phyloP scores from a whole-genome alignment of 1,284 basidiomycete genomes.

The Xanthoconium separans region DNA sequence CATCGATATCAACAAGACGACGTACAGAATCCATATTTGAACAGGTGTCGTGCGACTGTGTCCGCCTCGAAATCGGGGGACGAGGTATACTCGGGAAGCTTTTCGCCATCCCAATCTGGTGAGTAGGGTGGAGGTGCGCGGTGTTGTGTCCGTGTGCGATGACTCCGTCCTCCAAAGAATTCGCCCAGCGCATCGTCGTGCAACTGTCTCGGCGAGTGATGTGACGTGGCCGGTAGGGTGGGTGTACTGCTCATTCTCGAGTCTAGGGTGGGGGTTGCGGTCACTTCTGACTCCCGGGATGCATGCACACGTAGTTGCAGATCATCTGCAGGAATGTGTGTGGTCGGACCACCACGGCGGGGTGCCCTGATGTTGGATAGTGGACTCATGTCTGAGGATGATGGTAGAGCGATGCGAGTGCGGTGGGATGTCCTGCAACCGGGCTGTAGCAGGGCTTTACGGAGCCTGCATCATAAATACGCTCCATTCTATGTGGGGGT shows the following conservation, averaged over 20 bases:
- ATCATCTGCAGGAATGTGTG: slow-evolving; percentile 15
- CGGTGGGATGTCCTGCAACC: slow-evolving; percentile 15
- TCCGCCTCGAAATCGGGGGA: slow-evolving; percentile 18
- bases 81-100: slow-evolving; percentile 27
- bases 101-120: slow-evolving; percentile 32
- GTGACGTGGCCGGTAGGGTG: slow-evolving; percentile 23
- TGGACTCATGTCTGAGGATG: slow-evolving; percentile 14
- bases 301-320: slow-evolving; percentile 22
- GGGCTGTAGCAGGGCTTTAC: slow-evolving; percentile 1
- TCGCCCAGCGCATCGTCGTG: slow-evolving; percentile 31
- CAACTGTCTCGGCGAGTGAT: slow-evolving; percentile 29
- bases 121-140: slow-evolving; percentile 30
- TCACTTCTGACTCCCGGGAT: slow-evolving; percentile 26
- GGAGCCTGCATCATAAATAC: slow-evolving; percentile 23
- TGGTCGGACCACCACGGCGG: not conserved
- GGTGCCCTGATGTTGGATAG: slow-evolving; percentile 8
- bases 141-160: slow-evolving; percentile 24
- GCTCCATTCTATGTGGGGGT: slow-evolving; percentile 7
- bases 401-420: not conserved
- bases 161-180: slow-evolving; percentile 30
- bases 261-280: slow-evolving; percentile 14
- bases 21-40: slow-evolving; percentile 33
- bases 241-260: slow-evolving; percentile 18
- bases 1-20: not conserved
- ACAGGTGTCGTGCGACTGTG: slow-evolving; percentile 33